Evolutionary conservation across 2,329 filamentous ascomycete species (phyloP), one percentile per base, ranked within the genome.

Genomic region (Pseudogymnoascus sp.): DNA sequence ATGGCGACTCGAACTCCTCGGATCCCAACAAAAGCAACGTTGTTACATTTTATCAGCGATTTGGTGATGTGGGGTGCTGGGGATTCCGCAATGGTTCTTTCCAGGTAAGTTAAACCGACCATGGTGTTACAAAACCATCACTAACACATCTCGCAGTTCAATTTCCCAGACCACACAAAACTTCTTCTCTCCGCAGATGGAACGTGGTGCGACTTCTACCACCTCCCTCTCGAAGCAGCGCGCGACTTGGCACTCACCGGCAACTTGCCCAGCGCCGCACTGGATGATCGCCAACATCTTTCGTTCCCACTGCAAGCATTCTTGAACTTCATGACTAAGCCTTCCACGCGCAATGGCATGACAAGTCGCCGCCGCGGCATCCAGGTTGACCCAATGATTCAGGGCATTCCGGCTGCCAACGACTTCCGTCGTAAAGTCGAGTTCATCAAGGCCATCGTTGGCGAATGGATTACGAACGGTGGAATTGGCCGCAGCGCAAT

Each of bases 81-180:
- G 85, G 86, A 59, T 93, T 93, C 69, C 84, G 83, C 62, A 89
- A 93, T 71, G 90, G 90, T 2, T 88, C 90, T 69, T 80, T 92
- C 67, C 89, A 89, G 79, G 85, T 87, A 77, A 67, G 75, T 67
- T 63, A 13, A 5, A 27, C 31, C 45, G 29, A 18, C 25, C 25
- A n/a, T 10, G 13, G n/a, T 31, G 5, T 8, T 58, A 29, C 55
- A 39, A 40, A 60, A 15, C 33, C 12, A 40, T 58, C 63, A 39
- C 61, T 70, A 63, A 72, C 31, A 52, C 45, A 33, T 18, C 33
- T 31, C 63, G 27, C 66, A 91, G 83, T 89, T 93, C 75, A 93
- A 94, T 75, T 94, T 94, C 73, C 89, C 90, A 2, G 90, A 94
- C 68, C 90, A 94, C 73, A 93, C 90, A 63, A 94, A 94, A 75